These are phyloP conservation scores for Epicoccum sorghinum DNA, from an alignment of 2,329 filamentous ascomycete genomes.

Conservation along the genomic window DNA sequence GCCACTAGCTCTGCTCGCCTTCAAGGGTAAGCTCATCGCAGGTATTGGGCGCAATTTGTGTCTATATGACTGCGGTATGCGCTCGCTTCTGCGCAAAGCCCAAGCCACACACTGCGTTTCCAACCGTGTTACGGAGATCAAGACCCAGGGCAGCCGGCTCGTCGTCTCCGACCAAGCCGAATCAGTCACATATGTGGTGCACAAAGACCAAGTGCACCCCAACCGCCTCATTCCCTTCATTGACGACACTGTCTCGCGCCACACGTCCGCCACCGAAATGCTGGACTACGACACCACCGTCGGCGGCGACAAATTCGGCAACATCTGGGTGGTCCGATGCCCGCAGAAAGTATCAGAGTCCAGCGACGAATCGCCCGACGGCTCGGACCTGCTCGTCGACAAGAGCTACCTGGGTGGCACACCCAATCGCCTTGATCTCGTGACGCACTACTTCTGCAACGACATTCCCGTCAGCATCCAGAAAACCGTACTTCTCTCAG, in stretches of 20 bases:
- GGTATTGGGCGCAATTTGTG: conserved; percentile 82
- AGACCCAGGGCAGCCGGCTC: conserved; percentile 89
- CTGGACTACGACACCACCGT: conserved; percentile 96
- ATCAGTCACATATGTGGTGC: conserved; percentile 88
- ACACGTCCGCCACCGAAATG: conserved; percentile 91
- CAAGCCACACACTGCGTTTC: conserved; percentile 75
- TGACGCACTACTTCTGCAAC: conserved; percentile 88
- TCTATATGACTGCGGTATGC: conserved; percentile 92
- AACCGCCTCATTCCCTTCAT: conserved; percentile 93
- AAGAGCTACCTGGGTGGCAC: conserved; percentile 89
- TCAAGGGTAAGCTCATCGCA: conserved; percentile 88
- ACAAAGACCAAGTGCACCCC: conserved; percentile 76
- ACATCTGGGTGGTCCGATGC: conserved; percentile 89
- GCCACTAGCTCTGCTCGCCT: conserved; percentile 85
- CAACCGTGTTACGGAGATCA: conserved; percentile 84
- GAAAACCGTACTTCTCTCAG: conserved; percentile 87
- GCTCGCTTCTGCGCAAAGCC: conserved; percentile 88
- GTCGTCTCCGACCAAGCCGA: conserved; percentile 92
- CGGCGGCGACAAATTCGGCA: conserved; percentile 97
- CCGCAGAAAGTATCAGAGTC: conserved; percentile 85
- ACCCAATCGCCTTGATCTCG: conserved; percentile 80
- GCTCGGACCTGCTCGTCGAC: conserved; percentile 88
- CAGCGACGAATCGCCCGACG: conserved; percentile 89
- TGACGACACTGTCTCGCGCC: conserved; percentile 87
- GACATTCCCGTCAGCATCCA: conserved; percentile 91